Evolutionary conservation across 495 filamentous ascomycete genomes (phyloP).

Genomic region (Saxispiralis lemnorum): DNA sequence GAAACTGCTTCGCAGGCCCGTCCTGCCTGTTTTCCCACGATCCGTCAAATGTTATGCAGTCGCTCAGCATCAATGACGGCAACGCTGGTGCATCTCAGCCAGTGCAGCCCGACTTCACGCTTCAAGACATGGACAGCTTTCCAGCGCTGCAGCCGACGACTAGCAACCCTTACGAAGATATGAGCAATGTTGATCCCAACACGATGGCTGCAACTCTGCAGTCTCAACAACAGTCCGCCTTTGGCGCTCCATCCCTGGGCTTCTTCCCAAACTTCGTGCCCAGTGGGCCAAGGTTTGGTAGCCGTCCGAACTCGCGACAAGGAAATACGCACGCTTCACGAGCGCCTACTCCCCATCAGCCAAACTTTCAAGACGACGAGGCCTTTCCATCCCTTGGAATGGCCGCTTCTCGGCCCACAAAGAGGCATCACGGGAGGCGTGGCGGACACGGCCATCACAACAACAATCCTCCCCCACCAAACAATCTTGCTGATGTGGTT

Average conservation of each 20-base stretch:
- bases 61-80: conserved; percentile 27
- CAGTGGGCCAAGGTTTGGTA: conserved; percentile 19
- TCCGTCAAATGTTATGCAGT: conserved; percentile 39
- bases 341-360: conserved; percentile 42
- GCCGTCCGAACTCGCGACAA: conserved; percentile 64
- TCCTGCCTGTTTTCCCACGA: conserved; percentile 97
- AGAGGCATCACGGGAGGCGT: conserved; percentile 81
- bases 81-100: conserved; percentile 38
- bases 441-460: conserved; percentile 52
- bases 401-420: conserved; percentile 47
- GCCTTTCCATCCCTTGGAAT: conserved; percentile 89
- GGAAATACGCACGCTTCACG: conserved; percentile 70
- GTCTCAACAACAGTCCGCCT: neutral
- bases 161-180: conserved; percentile 15
- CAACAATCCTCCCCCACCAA: conserved; percentile 36
- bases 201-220: conserved; percentile 8
- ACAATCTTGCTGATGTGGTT: conserved; percentile 63
- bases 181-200: conserved; percentile 3
- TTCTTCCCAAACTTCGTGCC: conserved; percentile 31
- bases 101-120: conserved; percentile 48
- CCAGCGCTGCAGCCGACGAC: conserved; percentile 51
- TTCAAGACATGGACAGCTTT: conserved; percentile 81
- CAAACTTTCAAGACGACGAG: conserved; percentile 79
- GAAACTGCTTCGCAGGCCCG: conserved; percentile 85
- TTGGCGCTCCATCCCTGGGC: conserved; percentile 34